phyloP scores from a whole-genome alignment of 257 asterid species.

The Solanum medicagineum region DNA sequence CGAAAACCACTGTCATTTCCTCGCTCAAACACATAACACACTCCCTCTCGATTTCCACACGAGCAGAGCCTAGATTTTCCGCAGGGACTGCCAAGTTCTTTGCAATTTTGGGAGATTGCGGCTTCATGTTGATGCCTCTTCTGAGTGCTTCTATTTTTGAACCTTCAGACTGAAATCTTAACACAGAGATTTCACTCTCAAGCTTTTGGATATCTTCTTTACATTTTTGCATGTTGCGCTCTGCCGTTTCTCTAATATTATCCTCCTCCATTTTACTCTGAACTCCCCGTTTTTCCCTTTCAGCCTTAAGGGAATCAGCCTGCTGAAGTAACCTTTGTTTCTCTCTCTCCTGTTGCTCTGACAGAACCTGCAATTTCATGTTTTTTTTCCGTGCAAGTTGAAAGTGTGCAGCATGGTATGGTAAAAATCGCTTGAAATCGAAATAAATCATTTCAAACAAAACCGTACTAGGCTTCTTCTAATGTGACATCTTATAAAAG shows the following conservation, averaged over 20 bases:
- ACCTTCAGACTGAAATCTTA: constrained; percentile 37
- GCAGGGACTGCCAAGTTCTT: constrained; percentile 36
- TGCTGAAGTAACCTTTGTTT: constrained; percentile 9
- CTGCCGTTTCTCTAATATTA: constrained; percentile 29
- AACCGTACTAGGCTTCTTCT: neutral
- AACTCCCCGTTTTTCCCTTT: constrained; percentile 24
- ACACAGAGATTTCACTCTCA: constrained; percentile 22
- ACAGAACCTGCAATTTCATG: constrained; percentile 29
- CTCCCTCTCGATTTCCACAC: constrained; percentile 36
- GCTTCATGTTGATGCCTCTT: constrained; percentile 7
- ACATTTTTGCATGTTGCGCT: constrained; percentile 18
- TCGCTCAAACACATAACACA: constrained; percentile 58
- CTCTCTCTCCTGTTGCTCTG: constrained; percentile 55
- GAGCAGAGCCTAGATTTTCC: constrained; percentile 23
- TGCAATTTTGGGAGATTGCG: constrained; percentile 12
- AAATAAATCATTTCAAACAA: neutral
- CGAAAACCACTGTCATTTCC: constrained; percentile 56
- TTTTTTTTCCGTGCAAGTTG: neutral
- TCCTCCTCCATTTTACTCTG: constrained; percentile 27
- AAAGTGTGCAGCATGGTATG: neutral
- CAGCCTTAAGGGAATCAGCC: constrained; percentile 14
- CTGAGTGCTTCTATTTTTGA: constrained; percentile 42
- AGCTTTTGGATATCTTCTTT: constrained; percentile 29
- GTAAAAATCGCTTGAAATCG: neutral
- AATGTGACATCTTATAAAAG: neutral